Conservation (phyloP, 306 rosid genomes). For the Vigna angularis region DNA sequence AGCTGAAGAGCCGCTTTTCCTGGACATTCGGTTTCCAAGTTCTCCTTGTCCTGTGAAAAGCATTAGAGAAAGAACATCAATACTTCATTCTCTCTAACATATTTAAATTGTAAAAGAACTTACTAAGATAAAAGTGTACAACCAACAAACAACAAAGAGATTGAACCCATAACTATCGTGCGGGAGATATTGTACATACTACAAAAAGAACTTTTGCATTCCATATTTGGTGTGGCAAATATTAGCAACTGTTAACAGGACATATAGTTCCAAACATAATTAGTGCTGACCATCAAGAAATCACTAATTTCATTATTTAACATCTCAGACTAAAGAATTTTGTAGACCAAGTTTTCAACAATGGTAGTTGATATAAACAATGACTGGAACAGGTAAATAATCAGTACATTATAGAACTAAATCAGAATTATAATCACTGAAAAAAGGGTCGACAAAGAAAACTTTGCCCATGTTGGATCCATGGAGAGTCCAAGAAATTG, state of each 20-base stretch:
- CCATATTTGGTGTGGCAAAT: constrained; percentile 9
- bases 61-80: constrained; percentile 46
- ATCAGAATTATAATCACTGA: constrained; percentile 28
- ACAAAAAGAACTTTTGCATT: constrained; percentile 19
- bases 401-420: neutral
- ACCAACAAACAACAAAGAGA: constrained; percentile 14
- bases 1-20: constrained; percentile 92
- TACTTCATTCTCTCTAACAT: neutral
- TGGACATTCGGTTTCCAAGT: constrained; percentile 95
- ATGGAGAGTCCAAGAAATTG: constrained; percentile 14
- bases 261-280: neutral
- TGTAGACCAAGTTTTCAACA: neutral
- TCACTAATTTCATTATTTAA: neutral
- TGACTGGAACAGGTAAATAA: too few species aligned
- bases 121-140: constrained; percentile 27
- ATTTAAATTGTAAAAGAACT: constrained; percentile 19
- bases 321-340: constrained; percentile 32
- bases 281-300: neutral
- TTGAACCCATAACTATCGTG: constrained; percentile 6
- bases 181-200: neutral
- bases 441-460: constrained; percentile 18
- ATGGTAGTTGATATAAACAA: too few species aligned
- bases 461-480: neutral
- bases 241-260: constrained; percentile 20
- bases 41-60: constrained; percentile 73